These are phyloP conservation scores for Penicillium canescens DNA, from an alignment of 495 filamentous ascomycete species.

Conservation along the genomic window DNA sequence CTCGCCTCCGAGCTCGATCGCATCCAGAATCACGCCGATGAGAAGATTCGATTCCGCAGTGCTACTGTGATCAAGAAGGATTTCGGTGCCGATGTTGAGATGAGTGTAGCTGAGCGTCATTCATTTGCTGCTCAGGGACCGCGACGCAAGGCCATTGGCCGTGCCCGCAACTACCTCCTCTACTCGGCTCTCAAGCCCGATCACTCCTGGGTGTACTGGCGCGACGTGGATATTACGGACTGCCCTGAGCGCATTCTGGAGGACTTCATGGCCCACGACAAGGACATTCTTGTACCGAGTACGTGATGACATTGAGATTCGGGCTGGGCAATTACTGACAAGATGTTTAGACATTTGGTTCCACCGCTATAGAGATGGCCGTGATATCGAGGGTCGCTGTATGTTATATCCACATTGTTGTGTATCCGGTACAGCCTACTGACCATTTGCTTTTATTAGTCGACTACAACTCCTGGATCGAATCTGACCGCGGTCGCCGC, in stretches of 20 bases:
- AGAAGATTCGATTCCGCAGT: conserved; percentile 75
- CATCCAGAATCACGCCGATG: conserved; percentile 77
- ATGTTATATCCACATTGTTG: conserved; percentile 32
- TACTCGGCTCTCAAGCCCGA: conserved; percentile 82
- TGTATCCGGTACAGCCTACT: conserved; percentile 4
- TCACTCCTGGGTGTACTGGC: conserved; percentile 99
- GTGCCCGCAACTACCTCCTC: conserved; percentile 89
- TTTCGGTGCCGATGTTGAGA: conserved; percentile 69
- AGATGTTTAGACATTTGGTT: conserved; percentile 85
- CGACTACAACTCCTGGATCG: conserved; percentile 99
- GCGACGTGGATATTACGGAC: conserved; percentile 94
- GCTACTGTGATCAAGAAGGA: conserved; percentile 85
- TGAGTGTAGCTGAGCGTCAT: conserved; percentile 80
- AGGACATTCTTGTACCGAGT: conserved; percentile 95
- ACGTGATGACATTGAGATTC: conserved; percentile 37
- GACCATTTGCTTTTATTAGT: conserved; percentile 50
- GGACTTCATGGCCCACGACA: conserved; percentile 92
- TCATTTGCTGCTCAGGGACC: conserved; percentile 86
- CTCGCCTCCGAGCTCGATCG: conserved; percentile 81
- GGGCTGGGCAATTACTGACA: conserved; percentile 21
- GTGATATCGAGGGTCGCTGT: conserved; percentile 95
- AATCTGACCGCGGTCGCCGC: conserved; percentile 79
- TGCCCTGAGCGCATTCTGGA: conserved; percentile 85
- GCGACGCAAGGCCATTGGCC: conserved; percentile 85
- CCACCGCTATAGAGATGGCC: conserved; percentile 80